Percentiles rank a stretch among this genome's conserved stretches.
Conservation (phyloP, 2,329 filamentous ascomycete genomes). For the Blastomyces gilchristii region DNA sequence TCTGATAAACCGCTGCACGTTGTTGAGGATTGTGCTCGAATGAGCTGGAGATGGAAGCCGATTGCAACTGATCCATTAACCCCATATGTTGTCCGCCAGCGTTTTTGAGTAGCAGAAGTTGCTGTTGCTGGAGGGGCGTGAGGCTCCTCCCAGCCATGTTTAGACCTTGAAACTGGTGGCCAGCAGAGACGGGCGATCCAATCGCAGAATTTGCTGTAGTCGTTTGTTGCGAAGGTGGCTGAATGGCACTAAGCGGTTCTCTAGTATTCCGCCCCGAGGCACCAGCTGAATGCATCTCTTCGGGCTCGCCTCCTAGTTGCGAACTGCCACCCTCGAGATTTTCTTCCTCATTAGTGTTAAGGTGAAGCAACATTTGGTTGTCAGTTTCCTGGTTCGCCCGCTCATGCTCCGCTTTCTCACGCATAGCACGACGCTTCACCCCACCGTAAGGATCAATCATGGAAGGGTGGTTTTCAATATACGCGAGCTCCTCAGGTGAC, state of each 20-base stretch:
- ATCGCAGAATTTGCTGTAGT: conserved; percentile 35
- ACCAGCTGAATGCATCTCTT: conserved; percentile 54
- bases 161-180: conserved; percentile 41
- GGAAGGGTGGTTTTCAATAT: conserved; percentile 55
- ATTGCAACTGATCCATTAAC: conserved; percentile 37
- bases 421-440: conserved; percentile 66
- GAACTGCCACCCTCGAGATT: conserved; percentile 74
- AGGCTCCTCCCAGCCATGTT: conserved; percentile 61
- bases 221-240: conserved; percentile 64
- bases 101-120: conserved; percentile 56
- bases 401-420: conserved; percentile 58
- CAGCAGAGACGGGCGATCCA: conserved; percentile 32
- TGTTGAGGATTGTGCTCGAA: conserved; percentile 36
- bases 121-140: conserved; percentile 70
- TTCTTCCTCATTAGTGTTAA: conserved; percentile 53
- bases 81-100: conserved; percentile 51
- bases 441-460: conserved; percentile 77
- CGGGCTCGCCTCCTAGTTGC: conserved; percentile 84
- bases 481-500: conserved; percentile 40
- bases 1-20: conserved; percentile 37
- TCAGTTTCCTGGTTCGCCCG: conserved; percentile 45
- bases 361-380: conserved; percentile 42
- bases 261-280: conserved; percentile 38
- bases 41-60: conserved; percentile 22
- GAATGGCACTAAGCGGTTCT: conserved; percentile 56